Base-by-base conservation (phyloP, 2,329 filamentous ascomycete species). In the Podosphaera fusca region DNA sequence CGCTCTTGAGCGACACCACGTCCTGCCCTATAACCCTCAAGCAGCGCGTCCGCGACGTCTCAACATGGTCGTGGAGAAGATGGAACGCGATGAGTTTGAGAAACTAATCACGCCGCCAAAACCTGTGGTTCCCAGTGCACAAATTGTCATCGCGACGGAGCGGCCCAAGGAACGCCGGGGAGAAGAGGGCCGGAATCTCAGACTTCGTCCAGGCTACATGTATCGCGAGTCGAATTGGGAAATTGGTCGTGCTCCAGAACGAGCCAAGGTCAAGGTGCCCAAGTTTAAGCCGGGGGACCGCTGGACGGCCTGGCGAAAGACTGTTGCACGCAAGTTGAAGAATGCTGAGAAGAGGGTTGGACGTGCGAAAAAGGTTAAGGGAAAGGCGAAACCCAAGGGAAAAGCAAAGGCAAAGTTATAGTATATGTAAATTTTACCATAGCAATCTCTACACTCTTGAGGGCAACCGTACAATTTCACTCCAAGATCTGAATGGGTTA, bases 1-100 rank as follows among this genome's bases (percentile, higher is more conserved):
- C 29, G 85, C 85, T 38, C 89, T 95, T 69, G 78, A 89, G 68
- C 87, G 87, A 67, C 74, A 81, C 14, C 86, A 94, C 65, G 80
- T 75, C 36, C 79, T 98, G 1, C 92, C 92, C 0, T 81, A 85
- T 66, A 82, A 86, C 0, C 72, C 70, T 33, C 84, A 90, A 67
- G 83, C 84, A 3, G 79, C 84, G 60, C 80, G 86, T 57, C 79
- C 82, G 65, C 78, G 92, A 62, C 78, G 80, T 56, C 75, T 98
- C 59, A 85, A 84, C 64, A 84, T 94, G 77, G 73, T 82, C 4
- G 78, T 74, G 29, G 67, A 72, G 35, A 69, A 73, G 49, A 72
- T 78, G 62, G 70, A 67, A 2, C 46, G n/a, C 35, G 36, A 21
- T 7, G 31, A 49, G n/a, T 30, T 42, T 5, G 12, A 50, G 14